These are phyloP conservation scores for Geranium incanum DNA, from an alignment of 441 rosid species.

Conservation along the genomic window DNA sequence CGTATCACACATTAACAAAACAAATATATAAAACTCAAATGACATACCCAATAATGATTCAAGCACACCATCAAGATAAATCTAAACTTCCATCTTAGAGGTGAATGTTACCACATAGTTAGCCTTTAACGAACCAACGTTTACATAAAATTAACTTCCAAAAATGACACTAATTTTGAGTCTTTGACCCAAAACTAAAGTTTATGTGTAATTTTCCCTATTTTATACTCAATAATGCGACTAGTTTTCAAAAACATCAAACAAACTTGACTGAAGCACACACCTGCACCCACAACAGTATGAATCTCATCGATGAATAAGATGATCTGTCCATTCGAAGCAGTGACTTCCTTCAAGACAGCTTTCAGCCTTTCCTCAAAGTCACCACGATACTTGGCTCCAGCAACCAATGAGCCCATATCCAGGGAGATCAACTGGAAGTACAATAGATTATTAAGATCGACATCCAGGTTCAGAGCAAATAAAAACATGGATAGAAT, in stretches of 20 bases:
- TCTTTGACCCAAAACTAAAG: too few relatives aligned
- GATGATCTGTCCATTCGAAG: slow-evolving; percentile 60
- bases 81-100: neutral
- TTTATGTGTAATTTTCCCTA: too few relatives aligned
- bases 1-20: neutral
- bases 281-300: slow-evolving; percentile 81
- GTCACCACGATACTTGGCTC: slow-evolving; percentile 95
- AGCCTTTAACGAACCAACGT: neutral
- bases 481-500: neutral
- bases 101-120: neutral
- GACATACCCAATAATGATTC: neutral
- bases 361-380: slow-evolving; percentile 88
- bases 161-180: too few relatives aligned
- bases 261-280: neutral
- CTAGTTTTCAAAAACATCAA: neutral
- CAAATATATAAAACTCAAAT: neutral
- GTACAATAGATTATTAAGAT: neutral
- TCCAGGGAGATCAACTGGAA: slow-evolving; percentile 77
- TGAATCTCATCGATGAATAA: slow-evolving; percentile 95
- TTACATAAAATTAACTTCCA: neutral
- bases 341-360: slow-evolving; percentile 79
- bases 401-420: slow-evolving; percentile 95
- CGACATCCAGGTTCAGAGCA: slow-evolving; percentile 3
- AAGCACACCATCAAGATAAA: slow-evolving; percentile 1
- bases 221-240: neutral